Percentiles rank a stretch among this genome's conserved stretches.
phyloP scores from a whole-genome alignment of 805 yeast genomes.

The Kregervanrija delftensis region DNA sequence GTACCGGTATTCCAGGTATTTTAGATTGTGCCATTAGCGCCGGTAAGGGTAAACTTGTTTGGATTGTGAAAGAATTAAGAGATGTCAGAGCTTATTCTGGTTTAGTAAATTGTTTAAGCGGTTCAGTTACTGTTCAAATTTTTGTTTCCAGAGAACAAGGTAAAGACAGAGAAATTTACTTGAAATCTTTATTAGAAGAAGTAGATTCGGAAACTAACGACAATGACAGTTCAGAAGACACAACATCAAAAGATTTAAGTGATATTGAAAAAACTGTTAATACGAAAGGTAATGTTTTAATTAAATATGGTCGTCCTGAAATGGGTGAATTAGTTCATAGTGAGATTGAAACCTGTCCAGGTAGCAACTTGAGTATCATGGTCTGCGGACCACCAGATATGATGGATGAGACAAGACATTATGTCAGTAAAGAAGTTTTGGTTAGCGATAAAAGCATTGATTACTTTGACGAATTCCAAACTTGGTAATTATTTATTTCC shows the following conservation, averaged over 20 bases:
- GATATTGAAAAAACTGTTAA: slow-evolving; percentile 4
- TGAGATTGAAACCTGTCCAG: slow-evolving; percentile 27
- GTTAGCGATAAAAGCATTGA: slow-evolving; percentile 46
- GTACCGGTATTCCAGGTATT: slow-evolving; percentile 34
- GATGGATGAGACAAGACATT: slow-evolving; percentile 45
- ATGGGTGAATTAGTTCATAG: slow-evolving; percentile 24
- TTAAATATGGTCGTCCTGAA: slow-evolving; percentile 37
- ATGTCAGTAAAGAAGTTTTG: slow-evolving; percentile 37
- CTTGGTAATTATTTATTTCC: slow-evolving; percentile 41
- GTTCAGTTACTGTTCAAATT: slow-evolving; percentile 24
- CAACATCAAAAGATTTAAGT: slow-evolving; percentile 1
- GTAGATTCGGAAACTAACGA: slow-evolving; percentile 6
- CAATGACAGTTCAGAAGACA: slow-evolving; percentile 2
- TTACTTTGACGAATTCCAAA: slow-evolving; percentile 67
- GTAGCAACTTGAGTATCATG: slow-evolving; percentile 34
- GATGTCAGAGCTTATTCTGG: slow-evolving; percentile 36
- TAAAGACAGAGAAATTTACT: neutral
- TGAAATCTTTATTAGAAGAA: slow-evolving; percentile 1
- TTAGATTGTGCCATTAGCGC: slow-evolving; percentile 29
- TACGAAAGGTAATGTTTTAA: slow-evolving; percentile 20
- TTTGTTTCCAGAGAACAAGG: slow-evolving; percentile 31
- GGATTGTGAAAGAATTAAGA: slow-evolving; percentile 49
- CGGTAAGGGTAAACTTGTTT: slow-evolving; percentile 35
- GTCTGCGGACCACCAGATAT: slow-evolving; percentile 42
- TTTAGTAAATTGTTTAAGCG: slow-evolving; percentile 17